A percentile compares a stretch with the other conserved stretches of the same genome.
Evolutionary conservation across 2,329 filamentous ascomycete genomes (phyloP).

Genomic region (Phyllosticta ampelicida): DNA sequence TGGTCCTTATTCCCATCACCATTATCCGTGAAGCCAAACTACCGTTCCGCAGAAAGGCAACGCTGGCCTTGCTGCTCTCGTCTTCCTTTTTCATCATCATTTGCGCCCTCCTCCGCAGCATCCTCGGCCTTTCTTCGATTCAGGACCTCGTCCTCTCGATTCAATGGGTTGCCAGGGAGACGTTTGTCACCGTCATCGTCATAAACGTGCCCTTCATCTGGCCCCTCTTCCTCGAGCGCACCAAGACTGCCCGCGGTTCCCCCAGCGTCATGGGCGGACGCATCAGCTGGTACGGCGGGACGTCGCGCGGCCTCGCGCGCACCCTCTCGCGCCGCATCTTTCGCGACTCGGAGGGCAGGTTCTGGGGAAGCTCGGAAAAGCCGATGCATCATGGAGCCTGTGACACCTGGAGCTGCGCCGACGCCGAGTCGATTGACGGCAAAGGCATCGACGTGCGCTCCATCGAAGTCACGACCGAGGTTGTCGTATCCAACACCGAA

Average conservation of each 20-base stretch:
- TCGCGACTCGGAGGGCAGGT: background rate
- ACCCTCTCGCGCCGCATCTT: background rate
- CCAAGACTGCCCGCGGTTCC: background rate
- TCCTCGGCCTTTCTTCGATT: slow-evolving; percentile 28
- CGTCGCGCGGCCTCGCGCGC: background rate
- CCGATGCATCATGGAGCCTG: background rate
- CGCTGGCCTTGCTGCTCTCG: slow-evolving; percentile 31
- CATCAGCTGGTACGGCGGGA: background rate
- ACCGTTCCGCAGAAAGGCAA: slow-evolving; percentile 27
- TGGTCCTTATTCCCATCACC: slow-evolving; percentile 33
- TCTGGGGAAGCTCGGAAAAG: background rate
- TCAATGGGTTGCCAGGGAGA: slow-evolving; percentile 37
- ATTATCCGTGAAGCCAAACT: slow-evolving; percentile 32
- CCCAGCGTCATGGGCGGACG: background rate
- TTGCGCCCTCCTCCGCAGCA: slow-evolving; percentile 33
- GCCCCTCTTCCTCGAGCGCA: slow-evolving; percentile 22
- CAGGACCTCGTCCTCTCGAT: slow-evolving; percentile 27
- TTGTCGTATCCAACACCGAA: background rate
- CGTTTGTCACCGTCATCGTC: slow-evolving; percentile 36
- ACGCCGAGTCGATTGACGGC: background rate
- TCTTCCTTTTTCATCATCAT: slow-evolving; percentile 36
- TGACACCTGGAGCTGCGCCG: background rate
- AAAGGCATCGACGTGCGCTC: background rate
- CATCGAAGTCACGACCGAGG: background rate
- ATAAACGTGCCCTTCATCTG: slow-evolving; percentile 35